Evolutionary conservation across 139 green algal species (phyloP).

Genomic region (Diplosphaera chodatii): DNA sequence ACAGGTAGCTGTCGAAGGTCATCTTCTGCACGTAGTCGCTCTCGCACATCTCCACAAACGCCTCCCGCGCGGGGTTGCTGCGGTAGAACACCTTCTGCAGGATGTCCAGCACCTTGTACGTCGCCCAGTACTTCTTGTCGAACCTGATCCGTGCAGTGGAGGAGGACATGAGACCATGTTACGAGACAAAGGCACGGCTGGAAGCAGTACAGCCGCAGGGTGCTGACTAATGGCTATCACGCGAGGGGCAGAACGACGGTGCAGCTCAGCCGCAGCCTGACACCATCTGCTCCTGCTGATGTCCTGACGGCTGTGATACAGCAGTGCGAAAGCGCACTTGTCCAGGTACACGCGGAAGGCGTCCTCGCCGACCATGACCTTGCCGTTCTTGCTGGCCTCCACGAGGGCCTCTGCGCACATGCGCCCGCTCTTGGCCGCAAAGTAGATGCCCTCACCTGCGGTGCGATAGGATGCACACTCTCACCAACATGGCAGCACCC

Average conservation of each 20-base stretch:
- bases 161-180: too few species aligned
- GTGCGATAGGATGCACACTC: too few species aligned
- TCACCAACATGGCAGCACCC: too few species aligned
- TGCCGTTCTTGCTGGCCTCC: constrained; percentile 59
- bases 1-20: constrained; percentile 99
- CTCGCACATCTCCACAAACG: constrained; percentile 98
- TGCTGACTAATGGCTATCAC: too few species aligned
- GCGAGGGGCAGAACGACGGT: too few species aligned
- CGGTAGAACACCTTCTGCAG: constrained; percentile 96
- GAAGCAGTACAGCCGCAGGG: too few species aligned
- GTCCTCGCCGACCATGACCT: constrained; percentile 74
- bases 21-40: constrained; percentile 99
- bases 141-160: too few species aligned
- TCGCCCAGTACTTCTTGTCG: constrained; percentile 98
- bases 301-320: too few species aligned
- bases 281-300: too few species aligned
- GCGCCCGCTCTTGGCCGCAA: constrained; percentile 95
- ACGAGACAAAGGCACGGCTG: too few species aligned
- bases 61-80: constrained; percentile 96
- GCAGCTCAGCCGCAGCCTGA: too few species aligned
- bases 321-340: too few species aligned
- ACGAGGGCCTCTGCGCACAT: constrained; percentile 97
- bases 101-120: constrained; percentile 99
- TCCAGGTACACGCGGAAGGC: constrained; percentile 90
- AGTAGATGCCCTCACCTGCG: constrained; percentile 97